Evolutionary conservation across 208 protist species (phyloP).

Genomic region (Perkinsela sp.): DNA sequence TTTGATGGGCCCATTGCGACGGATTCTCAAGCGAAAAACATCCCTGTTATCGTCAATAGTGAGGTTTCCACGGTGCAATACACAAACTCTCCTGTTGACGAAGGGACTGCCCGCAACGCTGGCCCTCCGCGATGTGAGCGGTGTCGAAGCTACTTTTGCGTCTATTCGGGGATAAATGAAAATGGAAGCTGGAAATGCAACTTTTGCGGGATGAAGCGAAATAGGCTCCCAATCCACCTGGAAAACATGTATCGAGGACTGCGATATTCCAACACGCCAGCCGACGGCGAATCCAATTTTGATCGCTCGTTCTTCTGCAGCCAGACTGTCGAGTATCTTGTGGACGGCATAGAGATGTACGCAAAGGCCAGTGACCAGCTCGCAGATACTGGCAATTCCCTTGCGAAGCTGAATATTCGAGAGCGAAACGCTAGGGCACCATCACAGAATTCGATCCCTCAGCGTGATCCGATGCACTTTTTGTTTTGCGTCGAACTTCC

Average conservation of each 20-base stretch:
- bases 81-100: background rate
- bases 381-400: background rate
- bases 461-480: slow-evolving; percentile 36
- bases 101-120: background rate
- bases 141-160: slow-evolving; percentile 45
- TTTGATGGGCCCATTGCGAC: no score
- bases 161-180: slow-evolving; percentile 20
- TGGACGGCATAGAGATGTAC: slow-evolving; percentile 37
- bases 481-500: slow-evolving; percentile 7
- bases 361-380: slow-evolving; percentile 17
- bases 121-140: slow-evolving; percentile 61
- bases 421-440: slow-evolving; percentile 17
- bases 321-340: slow-evolving; percentile 57
- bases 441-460: slow-evolving; percentile 42
- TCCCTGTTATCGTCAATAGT: background rate
- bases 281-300: slow-evolving; percentile 15
- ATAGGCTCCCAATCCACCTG: slow-evolving; percentile 27
- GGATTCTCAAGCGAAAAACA: background rate
- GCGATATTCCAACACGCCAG: background rate
- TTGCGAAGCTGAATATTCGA: background rate
- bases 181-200: slow-evolving; percentile 62
- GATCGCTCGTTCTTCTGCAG: slow-evolving; percentile 24
- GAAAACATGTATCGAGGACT: slow-evolving; percentile 28
- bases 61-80: background rate
- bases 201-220: slow-evolving; percentile 35